These are phyloP conservation scores for Pyrrhoderma lamaoense DNA, from an alignment of 1,284 basidiomycete genomes.

Conservation along the genomic window DNA sequence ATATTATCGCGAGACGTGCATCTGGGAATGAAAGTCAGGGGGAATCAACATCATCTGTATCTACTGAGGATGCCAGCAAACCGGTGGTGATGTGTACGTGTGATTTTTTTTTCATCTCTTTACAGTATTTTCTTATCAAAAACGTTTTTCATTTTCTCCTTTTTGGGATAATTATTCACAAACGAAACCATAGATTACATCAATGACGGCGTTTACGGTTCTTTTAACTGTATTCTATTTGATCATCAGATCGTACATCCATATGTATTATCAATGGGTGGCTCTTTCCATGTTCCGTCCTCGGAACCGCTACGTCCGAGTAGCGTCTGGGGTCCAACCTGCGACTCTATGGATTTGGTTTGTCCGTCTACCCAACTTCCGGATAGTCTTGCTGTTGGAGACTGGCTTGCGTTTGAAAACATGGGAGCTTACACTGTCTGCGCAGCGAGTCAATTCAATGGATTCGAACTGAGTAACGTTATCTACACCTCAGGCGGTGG, in stretches of 20 bases:
- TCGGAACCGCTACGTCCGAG: conserved; percentile 40
- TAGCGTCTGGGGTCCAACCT: conserved; percentile 74
- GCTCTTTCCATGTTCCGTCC: conserved; percentile 46
- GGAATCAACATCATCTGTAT: conserved; percentile 18
- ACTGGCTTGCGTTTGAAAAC: conserved; percentile 87
- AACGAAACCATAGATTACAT: conserved; percentile 70
- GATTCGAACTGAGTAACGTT: conserved; percentile 62
- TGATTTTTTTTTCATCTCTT: conserved; percentile 6
- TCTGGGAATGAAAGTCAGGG: conserved; percentile 34
- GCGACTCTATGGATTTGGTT: conserved; percentile 88
- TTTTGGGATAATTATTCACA: conserved; percentile 7
- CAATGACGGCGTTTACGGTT: conserved; percentile 97
- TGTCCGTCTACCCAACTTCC: conserved; percentile 57
- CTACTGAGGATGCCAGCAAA: conserved; percentile 36
- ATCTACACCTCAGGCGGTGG: conserved; percentile 51
- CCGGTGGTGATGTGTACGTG: conserved; percentile 78
- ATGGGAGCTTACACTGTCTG: conserved; percentile 95
- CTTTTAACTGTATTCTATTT: conserved; percentile 96
- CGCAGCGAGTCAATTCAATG: conserved; percentile 86
- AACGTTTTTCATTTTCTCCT: conserved; percentile 19
- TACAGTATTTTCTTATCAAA: conserved; percentile 15
- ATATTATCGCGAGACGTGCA: conserved; percentile 87
- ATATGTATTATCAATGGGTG: conserved; percentile 61
- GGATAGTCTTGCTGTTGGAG: conserved; percentile 64
- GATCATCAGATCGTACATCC: conserved; percentile 87